phyloP scores from a whole-genome alignment of 129 eudicot species.

The Chrysanthemum lavandulifolium region DNA sequence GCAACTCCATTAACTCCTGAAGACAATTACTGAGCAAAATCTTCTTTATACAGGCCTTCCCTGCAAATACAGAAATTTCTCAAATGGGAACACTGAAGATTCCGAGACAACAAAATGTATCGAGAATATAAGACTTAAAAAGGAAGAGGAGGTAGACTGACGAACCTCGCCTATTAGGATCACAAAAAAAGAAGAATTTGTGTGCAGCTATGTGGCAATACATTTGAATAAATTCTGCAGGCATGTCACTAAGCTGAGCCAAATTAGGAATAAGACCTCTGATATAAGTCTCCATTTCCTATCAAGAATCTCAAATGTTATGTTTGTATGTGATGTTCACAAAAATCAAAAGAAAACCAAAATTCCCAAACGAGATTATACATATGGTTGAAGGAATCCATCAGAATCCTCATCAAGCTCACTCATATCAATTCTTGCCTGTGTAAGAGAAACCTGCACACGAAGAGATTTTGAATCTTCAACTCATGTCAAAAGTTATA shows the following conservation, averaged over 20 bases:
- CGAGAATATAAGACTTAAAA: neutral
- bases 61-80: conserved; percentile 37
- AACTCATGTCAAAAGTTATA: neutral
- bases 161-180: conserved; percentile 86
- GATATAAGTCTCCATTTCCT: conserved; percentile 97
- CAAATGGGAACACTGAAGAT: conserved; percentile 10
- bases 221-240: conserved; percentile 77
- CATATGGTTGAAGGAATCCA: conserved; percentile 94
- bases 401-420: conserved; percentile 98
- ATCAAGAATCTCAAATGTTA: neutral
- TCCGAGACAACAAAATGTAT: neutral
- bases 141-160: neutral
- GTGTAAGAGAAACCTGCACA: conserved; percentile 88
- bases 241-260: conserved; percentile 89
- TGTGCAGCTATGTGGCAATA: conserved; percentile 93
- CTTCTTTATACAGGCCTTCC: conserved; percentile 96
- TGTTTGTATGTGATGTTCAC: neutral
- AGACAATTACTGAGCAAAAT: conserved; percentile 85
- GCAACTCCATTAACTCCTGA: conserved; percentile 96
- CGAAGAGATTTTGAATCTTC: neutral
- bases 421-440: conserved; percentile 97
- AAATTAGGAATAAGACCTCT: conserved; percentile 91
- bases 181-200: conserved; percentile 93
- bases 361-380: conserved; percentile 15
- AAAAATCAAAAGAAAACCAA: conserved; percentile 1